Evolutionary conservation across 106 monocot genomes (phyloP).

Genomic region (Chionographis japonica): DNA sequence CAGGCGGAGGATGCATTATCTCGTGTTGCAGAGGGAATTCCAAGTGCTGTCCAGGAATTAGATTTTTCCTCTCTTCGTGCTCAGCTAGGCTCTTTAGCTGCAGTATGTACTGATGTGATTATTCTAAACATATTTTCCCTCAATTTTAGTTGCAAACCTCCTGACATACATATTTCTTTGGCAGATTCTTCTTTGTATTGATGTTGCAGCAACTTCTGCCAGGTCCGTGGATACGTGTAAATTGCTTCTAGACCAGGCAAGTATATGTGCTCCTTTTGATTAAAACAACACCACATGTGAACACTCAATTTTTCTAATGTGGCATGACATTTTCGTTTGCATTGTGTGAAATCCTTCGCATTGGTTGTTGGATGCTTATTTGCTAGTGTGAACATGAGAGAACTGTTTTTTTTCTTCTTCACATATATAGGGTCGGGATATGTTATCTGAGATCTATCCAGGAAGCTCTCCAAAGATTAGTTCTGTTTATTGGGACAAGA

Average conservation of each 20-base stretch:
- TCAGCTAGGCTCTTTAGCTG: constrained; percentile 70
- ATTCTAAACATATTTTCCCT: neutral
- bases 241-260: constrained; percentile 78
- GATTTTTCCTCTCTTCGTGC: constrained; percentile 67
- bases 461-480: constrained; percentile 60
- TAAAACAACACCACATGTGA: no score
- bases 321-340: no score
- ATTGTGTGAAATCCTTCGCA: no score
- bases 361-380: no score
- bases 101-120: constrained; percentile 38
- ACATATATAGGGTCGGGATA: constrained; percentile 43
- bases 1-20: constrained; percentile 66
- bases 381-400: no score
- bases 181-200: constrained; percentile 91
- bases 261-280: neutral
- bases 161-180: neutral
- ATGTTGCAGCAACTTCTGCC: constrained; percentile 76
- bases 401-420: no score
- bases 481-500: constrained; percentile 75
- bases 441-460: constrained; percentile 83
- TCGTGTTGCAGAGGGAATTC: constrained; percentile 49
- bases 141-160: neutral
- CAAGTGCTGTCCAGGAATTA: constrained; percentile 48
- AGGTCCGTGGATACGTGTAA: constrained; percentile 62
- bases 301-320: no score